phyloP scores from a whole-genome alignment of 2,329 filamentous ascomycete species.

The Cladosporium sp. region DNA sequence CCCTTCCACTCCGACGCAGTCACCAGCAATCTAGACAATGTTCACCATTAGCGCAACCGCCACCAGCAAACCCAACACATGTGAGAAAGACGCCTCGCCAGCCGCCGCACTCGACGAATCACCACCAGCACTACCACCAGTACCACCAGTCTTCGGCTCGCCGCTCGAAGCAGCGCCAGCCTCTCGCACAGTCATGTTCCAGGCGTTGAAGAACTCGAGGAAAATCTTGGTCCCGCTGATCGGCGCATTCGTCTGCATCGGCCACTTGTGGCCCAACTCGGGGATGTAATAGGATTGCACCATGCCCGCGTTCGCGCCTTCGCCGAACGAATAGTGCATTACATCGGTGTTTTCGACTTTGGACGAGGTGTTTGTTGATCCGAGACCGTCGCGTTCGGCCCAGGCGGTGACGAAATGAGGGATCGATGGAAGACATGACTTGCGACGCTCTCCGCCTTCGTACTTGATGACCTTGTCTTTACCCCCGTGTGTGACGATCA shows the following conservation, averaged over 20 bases:
- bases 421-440: slow-evolving; percentile 23
- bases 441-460: slow-evolving; percentile 30
- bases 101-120: too few relatives aligned
- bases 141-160: too few relatives aligned
- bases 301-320: slow-evolving; percentile 28
- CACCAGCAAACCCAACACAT: too few relatives aligned
- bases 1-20: too few relatives aligned
- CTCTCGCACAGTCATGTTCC: slow-evolving; percentile 15
- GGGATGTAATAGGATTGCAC: slow-evolving; percentile 34
- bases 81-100: too few relatives aligned
- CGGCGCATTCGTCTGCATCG: slow-evolving; percentile 20
- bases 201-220: slow-evolving; percentile 21
- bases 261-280: slow-evolving; percentile 37
- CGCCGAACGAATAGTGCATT: slow-evolving; percentile 21
- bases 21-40: too few relatives aligned
- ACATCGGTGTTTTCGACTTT: slow-evolving; percentile 21
- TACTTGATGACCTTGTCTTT: slow-evolving; percentile 39
- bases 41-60: too few relatives aligned
- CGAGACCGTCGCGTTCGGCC: slow-evolving; percentile 31
- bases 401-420: slow-evolving; percentile 34
- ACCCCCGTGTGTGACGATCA: slow-evolving; percentile 41
- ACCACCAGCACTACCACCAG: too few relatives aligned
- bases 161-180: not conserved
- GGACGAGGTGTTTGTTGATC: slow-evolving; percentile 22
- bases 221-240: slow-evolving; percentile 22